Base-by-base conservation (phyloP, 805 yeast species). In the Maudiozyma serrabonitensis region DNA sequence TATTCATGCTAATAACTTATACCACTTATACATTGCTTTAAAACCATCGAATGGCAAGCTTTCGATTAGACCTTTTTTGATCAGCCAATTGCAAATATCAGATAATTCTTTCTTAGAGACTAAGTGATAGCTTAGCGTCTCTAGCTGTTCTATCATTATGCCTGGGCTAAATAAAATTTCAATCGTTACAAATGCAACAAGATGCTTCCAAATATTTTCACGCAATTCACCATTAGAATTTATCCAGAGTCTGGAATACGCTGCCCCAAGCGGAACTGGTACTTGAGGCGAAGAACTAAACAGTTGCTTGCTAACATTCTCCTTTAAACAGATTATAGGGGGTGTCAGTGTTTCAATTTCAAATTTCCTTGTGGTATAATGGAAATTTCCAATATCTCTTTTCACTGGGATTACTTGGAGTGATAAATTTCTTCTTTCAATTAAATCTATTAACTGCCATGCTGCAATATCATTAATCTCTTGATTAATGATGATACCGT, bases 331-430 rank as follows among this genome's bases (percentile, higher is more conserved):
- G 81, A 79, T 60, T 79, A 95, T 61, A 81, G 83, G 58, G 76
- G 87, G 45, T 78, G 74, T 62, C 73, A 81, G 41, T 74, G 65
- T 54, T n/a, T 56, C 79, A 54, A 82, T 78, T 52, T 87, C 95
- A 40, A 86, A 76, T 18, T 79, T 71, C 53, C 96, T 75, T 1
- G 96, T 84, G 39, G 83, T 84, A 61, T 89, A 90, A 12, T 87
- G 82, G 35, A 74, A 71, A 46, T 77, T 72, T n/a, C 75, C 62
- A 19, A 65, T 64, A 15, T 69, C 72, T 50, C 78, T 72, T 9
- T 74, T 66, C 47, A 75, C 75, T 55, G 85, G 87, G 21, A 85
- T 72, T 43, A 83, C 71, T 4, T 73, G 72, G 3, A 82, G 53
- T 9, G 66, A 61, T 4, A 81, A 54, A 15, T 64, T 60, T 4